Percentiles rank a stretch among this genome's conserved stretches.
Conservation (phyloP, 1,139 yeast genomes). For the Yamadazyma aaseri region DNA sequence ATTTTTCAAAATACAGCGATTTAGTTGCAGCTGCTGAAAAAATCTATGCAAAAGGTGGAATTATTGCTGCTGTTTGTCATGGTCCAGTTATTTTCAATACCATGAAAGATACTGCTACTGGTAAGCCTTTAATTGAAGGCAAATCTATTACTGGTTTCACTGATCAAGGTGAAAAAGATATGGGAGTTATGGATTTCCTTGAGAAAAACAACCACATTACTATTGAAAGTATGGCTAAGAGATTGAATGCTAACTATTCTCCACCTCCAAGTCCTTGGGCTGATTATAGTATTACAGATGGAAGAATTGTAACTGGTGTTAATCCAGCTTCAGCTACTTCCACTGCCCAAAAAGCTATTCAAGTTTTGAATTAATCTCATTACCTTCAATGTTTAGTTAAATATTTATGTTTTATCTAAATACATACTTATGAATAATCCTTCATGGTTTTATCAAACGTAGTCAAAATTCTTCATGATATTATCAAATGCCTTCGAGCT, state of each 20-base stretch:
- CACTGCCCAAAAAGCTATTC: constrained; percentile 39
- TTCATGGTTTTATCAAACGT: too few species aligned
- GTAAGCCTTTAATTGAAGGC: constrained; percentile 48
- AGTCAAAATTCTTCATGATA: too few species aligned
- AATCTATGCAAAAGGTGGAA: constrained; percentile 51
- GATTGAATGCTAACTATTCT: constrained; percentile 43
- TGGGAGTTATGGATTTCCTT: constrained; percentile 37
- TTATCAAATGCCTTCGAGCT: too few species aligned
- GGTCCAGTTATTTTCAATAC: constrained; percentile 58
- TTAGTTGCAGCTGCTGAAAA: constrained; percentile 45
- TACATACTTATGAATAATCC: too few species aligned
- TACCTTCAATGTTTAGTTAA: too few species aligned
- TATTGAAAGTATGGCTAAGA: constrained; percentile 32
- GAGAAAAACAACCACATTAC: constrained; percentile 31
- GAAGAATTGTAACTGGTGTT: constrained; percentile 57
- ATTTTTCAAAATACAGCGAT: constrained; percentile 51
- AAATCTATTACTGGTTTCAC: constrained; percentile 62
- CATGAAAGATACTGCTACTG: constrained; percentile 40
- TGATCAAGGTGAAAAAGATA: constrained; percentile 47
- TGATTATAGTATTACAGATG: constrained; percentile 50
- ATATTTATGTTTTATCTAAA: too few species aligned
- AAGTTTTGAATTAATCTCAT: too few species aligned
- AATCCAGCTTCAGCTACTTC: constrained; percentile 60
- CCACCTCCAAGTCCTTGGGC: constrained; percentile 54
- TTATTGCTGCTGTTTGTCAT: constrained; percentile 65